phyloP scores from a whole-genome alignment of 2,329 filamentous ascomycete species.

The Aspergillus pseudoglaucus region DNA sequence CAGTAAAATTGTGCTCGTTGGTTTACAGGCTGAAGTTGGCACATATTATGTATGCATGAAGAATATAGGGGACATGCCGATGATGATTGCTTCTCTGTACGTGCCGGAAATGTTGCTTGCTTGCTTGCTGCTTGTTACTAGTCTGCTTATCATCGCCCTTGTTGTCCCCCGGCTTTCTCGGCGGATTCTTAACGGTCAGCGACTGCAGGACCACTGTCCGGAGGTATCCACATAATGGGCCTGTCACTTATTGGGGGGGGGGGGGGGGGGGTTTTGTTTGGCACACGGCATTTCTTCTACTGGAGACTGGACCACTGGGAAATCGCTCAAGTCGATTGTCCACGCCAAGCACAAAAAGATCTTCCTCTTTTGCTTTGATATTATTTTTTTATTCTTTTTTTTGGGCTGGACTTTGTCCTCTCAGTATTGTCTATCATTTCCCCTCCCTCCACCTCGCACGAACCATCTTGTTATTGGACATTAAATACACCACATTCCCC shows the following conservation, averaged over 20 bases:
- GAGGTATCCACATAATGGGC: background rate
- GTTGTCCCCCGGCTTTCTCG: background rate
- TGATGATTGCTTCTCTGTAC: background rate
- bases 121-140: background rate
- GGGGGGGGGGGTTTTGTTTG: too few relatives aligned
- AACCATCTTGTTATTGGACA: constrained; percentile 3
- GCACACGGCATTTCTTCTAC: background rate
- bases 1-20: background rate
- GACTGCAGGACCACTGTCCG: background rate
- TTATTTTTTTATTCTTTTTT: background rate
- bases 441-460: constrained; percentile 11
- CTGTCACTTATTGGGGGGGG: background rate
- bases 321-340: constrained; percentile 1
- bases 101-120: background rate
- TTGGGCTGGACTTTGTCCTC: constrained; percentile 1
- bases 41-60: too few relatives aligned
- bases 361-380: constrained; percentile 1
- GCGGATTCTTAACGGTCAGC: background rate
- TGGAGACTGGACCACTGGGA: background rate
- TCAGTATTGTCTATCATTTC: constrained; percentile 1
- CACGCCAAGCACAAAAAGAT: constrained; percentile 7
- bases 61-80: background rate
- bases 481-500: background rate
- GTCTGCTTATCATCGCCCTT: background rate
- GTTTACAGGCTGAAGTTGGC: too few relatives aligned